Percentiles rank a stretch among this genome's conserved stretches.
Evolutionary conservation across 2,329 filamentous ascomycete genomes (phyloP).

Genomic region (Dactylellina parvicollis): DNA sequence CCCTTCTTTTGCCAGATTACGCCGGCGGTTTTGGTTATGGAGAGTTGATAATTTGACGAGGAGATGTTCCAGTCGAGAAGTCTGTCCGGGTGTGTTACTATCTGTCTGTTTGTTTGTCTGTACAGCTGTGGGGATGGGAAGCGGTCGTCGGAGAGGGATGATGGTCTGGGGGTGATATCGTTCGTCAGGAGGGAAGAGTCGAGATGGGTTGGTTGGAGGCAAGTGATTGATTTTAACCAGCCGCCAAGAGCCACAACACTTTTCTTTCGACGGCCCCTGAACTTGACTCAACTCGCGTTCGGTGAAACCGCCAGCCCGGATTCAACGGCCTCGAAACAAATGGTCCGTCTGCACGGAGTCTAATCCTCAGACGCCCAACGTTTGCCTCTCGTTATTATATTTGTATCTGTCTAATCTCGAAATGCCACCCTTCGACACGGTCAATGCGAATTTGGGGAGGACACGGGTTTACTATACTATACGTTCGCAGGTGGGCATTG

Average conservation of each 20-base stretch:
- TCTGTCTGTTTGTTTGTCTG: no score
- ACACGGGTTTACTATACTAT: no score
- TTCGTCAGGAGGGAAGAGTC: neutral
- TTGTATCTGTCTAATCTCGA: no score
- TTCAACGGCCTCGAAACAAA: neutral
- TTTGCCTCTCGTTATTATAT: neutral
- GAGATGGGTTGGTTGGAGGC: neutral
- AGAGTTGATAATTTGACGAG: no score
- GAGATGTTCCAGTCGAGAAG: no score
- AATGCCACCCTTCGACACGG: no score
- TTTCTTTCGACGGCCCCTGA: neutral
- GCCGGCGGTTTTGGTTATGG: neutral
- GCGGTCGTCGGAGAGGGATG: no score
- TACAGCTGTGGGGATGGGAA: no score
- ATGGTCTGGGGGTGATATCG: no score
- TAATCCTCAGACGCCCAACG: neutral
- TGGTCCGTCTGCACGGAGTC: neutral
- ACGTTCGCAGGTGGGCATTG: no score
- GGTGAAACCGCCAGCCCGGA: neutral
- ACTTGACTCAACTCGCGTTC: neutral
- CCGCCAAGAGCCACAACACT: conserved; percentile 16
- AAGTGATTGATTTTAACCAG: conserved; percentile 27
- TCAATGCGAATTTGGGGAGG: no score
- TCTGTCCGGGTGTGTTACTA: no score
- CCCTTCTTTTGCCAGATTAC: neutral